These are phyloP conservation scores for Hortiboletus flavorubellus DNA, from an alignment of 768 basidiomycete genomes.

Conservation along the genomic window DNA sequence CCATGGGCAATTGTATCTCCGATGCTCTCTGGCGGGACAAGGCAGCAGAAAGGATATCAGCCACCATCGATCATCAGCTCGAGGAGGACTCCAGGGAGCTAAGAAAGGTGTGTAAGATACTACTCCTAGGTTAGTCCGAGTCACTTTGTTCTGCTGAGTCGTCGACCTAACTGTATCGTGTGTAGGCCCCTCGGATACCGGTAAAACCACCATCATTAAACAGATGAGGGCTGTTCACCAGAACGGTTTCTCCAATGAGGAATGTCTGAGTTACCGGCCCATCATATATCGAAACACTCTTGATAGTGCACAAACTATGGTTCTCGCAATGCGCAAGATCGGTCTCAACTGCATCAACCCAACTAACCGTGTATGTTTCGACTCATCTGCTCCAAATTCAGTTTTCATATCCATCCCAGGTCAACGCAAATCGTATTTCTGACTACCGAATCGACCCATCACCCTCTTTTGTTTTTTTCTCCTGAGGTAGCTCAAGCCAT, in stretches of 20 bases:
- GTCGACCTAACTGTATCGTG: neutral
- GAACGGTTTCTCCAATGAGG: constrained; percentile 77
- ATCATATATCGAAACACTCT: constrained; percentile 85
- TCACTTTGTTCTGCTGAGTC: neutral
- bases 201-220: constrained; percentile 95
- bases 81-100: constrained; percentile 83
- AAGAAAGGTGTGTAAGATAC: constrained; percentile 88
- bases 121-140: constrained; percentile 71
- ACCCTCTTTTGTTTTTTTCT: constrained; percentile 46
- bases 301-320: constrained; percentile 83
- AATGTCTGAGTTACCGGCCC: constrained; percentile 71
- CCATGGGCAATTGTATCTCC: constrained; percentile 70
- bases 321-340: constrained; percentile 83
- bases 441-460: constrained; percentile 49
- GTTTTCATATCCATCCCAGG: constrained; percentile 24
- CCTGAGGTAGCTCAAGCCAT: constrained; percentile 67
- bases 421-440: constrained; percentile 55
- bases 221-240: constrained; percentile 99
- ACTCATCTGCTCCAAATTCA: fast-evolving
- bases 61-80: constrained; percentile 76
- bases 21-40: constrained; percentile 38
- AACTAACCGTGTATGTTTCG: constrained; percentile 48
- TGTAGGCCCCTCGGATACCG: constrained; percentile 89
- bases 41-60: constrained; percentile 56
- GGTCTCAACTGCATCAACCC: constrained; percentile 72